phyloP scores from a whole-genome alignment of 768 basidiomycete genomes.

The Mycena vitilis region DNA sequence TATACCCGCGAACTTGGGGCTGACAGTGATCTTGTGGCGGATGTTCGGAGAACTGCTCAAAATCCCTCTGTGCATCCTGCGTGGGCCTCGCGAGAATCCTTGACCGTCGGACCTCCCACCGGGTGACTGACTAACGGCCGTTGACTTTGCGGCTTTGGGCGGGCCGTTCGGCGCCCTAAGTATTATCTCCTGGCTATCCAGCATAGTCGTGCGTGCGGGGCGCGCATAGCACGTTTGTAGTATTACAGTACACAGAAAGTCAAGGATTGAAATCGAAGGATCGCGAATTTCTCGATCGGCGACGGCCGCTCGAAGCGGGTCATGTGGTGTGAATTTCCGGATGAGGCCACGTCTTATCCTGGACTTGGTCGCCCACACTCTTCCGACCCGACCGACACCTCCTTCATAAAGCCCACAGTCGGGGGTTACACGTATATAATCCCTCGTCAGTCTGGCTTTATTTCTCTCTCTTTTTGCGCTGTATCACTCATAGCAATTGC shows the following conservation, averaged over 20 bases:
- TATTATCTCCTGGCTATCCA: no score
- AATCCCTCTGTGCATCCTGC: constrained; percentile 57
- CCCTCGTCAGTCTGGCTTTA: neutral
- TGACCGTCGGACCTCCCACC: constrained; percentile 50
- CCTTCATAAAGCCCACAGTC: neutral
- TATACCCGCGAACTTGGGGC: constrained; percentile 66
- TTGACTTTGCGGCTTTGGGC: neutral
- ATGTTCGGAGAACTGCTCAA: constrained; percentile 49
- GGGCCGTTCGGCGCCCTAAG: no score
- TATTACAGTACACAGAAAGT: no score
- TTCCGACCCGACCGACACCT: constrained; percentile 15
- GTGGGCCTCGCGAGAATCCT: constrained; percentile 57
- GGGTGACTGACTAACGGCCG: constrained; percentile 1
- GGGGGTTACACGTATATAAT: constrained; percentile 3
- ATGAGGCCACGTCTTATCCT: constrained; percentile 28
- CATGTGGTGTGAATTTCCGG: constrained; percentile 9
- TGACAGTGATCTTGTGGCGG: constrained; percentile 61
- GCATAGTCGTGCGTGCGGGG: no score
- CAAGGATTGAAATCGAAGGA: neutral
- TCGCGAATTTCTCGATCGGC: no score
- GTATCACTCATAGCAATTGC: no score
- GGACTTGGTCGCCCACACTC: neutral
- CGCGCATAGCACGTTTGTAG: neutral
- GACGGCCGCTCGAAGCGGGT: neutral
- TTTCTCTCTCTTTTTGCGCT: no score